phyloP scores from a whole-genome alignment of 2,329 filamentous ascomycete species.

The Elsinoe batatas region DNA sequence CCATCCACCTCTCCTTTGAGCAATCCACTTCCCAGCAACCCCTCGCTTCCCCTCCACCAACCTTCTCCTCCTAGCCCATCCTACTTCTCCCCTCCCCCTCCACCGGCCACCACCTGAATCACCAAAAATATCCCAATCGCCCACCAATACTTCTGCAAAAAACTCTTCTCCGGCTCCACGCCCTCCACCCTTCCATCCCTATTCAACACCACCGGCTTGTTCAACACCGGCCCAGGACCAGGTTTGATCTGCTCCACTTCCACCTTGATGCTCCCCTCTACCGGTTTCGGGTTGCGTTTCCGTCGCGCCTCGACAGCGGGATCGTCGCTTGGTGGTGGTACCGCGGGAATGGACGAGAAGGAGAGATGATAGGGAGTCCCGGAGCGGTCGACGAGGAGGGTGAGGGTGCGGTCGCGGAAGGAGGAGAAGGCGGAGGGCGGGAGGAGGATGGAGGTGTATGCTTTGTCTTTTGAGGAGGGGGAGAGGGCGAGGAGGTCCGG shows the following conservation, averaged over 20 bases:
- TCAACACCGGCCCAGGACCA: constrained; percentile 36
- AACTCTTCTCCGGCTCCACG: constrained; percentile 39
- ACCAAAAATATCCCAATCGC: constrained; percentile 38
- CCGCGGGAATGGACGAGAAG: constrained; percentile 28
- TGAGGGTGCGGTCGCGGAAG: constrained; percentile 34
- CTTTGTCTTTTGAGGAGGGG: constrained; percentile 18
- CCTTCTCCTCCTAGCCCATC: neutral
- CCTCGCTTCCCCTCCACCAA: neutral
- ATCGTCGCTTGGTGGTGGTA: constrained; percentile 14
- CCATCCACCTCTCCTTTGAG: too few relatives aligned
- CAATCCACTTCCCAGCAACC: too few relatives aligned
- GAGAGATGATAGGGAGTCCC: constrained; percentile 38
- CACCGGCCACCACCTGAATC: constrained; percentile 36
- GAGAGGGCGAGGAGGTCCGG: constrained; percentile 20
- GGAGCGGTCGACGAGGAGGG: constrained; percentile 34
- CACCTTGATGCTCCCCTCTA: constrained; percentile 32
- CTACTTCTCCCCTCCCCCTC: constrained; percentile 26
- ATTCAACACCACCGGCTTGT: constrained; percentile 47
- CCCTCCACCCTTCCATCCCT: constrained; percentile 43
- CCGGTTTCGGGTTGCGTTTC: neutral
- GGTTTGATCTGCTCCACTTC: constrained; percentile 25
- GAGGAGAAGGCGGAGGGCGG: constrained; percentile 34
- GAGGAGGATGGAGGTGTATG: constrained; percentile 38
- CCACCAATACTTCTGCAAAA: constrained; percentile 47
- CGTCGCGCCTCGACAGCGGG: constrained; percentile 15